A percentile compares a stretch with the other conserved stretches of the same genome.
phyloP scores from a whole-genome alignment of 2,329 filamentous ascomycete species.

The Beauveria medogensis region DNA sequence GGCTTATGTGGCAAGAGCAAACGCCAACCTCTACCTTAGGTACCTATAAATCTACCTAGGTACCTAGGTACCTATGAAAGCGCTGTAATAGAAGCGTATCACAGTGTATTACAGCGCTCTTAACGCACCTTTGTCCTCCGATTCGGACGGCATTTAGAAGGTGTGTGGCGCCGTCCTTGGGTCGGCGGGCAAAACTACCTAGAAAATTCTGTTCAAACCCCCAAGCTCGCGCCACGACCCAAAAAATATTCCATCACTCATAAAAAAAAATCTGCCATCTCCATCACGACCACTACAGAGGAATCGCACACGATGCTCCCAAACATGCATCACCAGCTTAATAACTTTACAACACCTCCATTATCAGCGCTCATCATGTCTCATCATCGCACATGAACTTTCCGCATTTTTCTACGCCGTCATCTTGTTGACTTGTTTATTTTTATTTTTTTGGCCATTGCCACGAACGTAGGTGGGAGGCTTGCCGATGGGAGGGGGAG shows the following conservation, averaged over 20 bases:
- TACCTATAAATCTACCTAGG: too few relatives aligned
- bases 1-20: neutral
- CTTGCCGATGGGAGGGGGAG: neutral
- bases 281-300: neutral
- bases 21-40: neutral
- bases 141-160: neutral
- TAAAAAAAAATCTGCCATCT: neutral
- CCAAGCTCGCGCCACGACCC: neutral
- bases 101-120: neutral
- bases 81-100: too few relatives aligned
- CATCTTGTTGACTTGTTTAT: neutral
- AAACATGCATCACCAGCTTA: neutral
- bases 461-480: neutral
- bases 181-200: neutral
- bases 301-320: conserved; percentile 9
- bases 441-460: neutral
- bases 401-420: conserved; percentile 8
- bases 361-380: neutral
- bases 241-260: neutral
- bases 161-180: neutral
- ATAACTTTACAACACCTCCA: neutral
- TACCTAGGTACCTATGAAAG: too few relatives aligned
- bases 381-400: conserved; percentile 7
- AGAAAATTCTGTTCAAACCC: conserved; percentile 1
- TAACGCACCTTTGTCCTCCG: neutral